Base-by-base conservation (phyloP, 164 flowering plant species). In the Liriodendron chinense region DNA sequence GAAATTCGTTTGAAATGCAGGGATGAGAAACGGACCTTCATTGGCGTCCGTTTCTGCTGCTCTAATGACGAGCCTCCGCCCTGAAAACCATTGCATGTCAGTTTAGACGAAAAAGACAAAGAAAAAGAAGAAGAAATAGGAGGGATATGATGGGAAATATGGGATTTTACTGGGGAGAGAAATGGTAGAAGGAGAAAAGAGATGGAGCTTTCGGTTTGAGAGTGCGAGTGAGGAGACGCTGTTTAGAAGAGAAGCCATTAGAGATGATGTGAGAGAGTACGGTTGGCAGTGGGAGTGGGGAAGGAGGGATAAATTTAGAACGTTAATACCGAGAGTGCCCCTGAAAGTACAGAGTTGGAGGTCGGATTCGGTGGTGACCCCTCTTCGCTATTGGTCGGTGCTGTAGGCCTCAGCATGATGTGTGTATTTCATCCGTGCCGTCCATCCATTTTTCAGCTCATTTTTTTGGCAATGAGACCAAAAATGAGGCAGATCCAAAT, bases 1-100 rank as follows among this genome's bases (percentile, higher is more conserved):
- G 50, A 63, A 47, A 18, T 12, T 7, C 57, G 25, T 24, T 1
- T 26, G 56, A 18, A 24, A 61, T 5, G 12, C 49, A 76, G 50
- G 70, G 12, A 74, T 20, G 24, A 49, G 34, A 34, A 65, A 10
- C 34, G 28, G 56, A 92, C 97, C 93, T 85, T 91, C 84, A n/a
- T 89, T 74, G 18, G 91, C 73, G 64, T 89, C 93, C 18, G 94
- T 87, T 78, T 91, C 94, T 7, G 91, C 79, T 8, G 97, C 94
- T 83, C 92, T 87, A 47, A 89, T 73, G 9, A 77, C 65, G 20
- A 90, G 57, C 71, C 90, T 85, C 68, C 88, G 71, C 72, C 90
- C 93, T 89, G 81, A 66, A 59, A 53, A 9, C 14, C 67, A 64
- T 64, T 64, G 25, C 12, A 64, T 23, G 22, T 21, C 12, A 12